Evolutionary conservation across 352 stramenopile genomes (phyloP).

Genomic region (Pythium pyrilobum): DNA sequence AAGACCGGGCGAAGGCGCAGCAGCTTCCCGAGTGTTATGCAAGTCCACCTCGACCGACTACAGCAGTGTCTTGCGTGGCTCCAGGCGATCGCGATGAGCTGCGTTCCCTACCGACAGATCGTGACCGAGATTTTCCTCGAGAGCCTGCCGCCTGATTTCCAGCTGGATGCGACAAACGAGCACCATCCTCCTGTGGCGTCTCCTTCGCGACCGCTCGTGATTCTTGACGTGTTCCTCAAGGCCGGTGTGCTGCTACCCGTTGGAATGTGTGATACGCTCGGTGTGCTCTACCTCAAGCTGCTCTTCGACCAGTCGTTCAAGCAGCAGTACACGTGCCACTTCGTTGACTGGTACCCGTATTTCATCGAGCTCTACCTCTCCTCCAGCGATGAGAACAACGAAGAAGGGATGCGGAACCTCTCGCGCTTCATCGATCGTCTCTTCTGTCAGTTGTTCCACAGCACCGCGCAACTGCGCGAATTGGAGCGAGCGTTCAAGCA

Average conservation of each 20-base stretch:
- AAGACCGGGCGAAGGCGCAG: constrained; percentile 35
- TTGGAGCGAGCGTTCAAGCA: constrained; percentile 44
- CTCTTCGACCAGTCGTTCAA: constrained; percentile 82
- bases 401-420: constrained; percentile 69
- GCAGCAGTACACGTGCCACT: constrained; percentile 73
- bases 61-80: constrained; percentile 61
- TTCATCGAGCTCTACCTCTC: constrained; percentile 69
- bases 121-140: constrained; percentile 58
- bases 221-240: constrained; percentile 70
- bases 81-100: constrained; percentile 69
- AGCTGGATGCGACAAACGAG: neutral
- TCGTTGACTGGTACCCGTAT: constrained; percentile 77
- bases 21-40: constrained; percentile 38
- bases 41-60: constrained; percentile 50
- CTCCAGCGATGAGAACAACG: constrained; percentile 63
- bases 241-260: constrained; percentile 62
- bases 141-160: constrained; percentile 42
- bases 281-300: constrained; percentile 76
- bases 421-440: constrained; percentile 79
- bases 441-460: constrained; percentile 85
- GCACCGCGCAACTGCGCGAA: constrained; percentile 62
- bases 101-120: constrained; percentile 55
- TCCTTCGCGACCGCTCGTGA: constrained; percentile 22
- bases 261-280: constrained; percentile 68
- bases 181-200: neutral